Conservation (phyloP, 768 basidiomycete species). For the Boletales sp. region DNA sequence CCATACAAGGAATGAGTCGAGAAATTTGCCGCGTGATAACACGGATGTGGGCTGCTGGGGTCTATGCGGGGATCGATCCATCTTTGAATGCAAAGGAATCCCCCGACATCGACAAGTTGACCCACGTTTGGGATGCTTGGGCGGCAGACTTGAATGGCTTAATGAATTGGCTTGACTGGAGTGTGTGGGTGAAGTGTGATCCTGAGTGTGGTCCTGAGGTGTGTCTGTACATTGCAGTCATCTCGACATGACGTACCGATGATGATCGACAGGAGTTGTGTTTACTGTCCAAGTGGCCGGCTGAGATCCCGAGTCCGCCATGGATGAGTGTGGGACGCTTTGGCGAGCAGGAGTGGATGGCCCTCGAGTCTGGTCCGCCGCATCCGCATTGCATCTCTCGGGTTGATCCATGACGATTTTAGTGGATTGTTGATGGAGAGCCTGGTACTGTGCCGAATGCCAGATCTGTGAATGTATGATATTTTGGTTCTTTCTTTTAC, state of each 20-base stretch:
- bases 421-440: no score
- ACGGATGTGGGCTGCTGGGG: conserved; percentile 10
- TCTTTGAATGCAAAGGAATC: conserved; percentile 1
- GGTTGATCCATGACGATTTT: no score
- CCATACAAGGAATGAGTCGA: conserved; percentile 32
- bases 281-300: conserved; percentile 23
- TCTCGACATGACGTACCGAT: no score
- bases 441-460: no score
- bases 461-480: no score
- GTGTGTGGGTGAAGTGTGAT: conserved; percentile 43
- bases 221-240: conserved; percentile 6
- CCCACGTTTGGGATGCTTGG: conserved; percentile 30
- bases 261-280: conserved; percentile 19
- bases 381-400: no score
- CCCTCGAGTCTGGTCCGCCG: no score
- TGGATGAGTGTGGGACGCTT: no score
- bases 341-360: no score
- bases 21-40: conserved; percentile 48
- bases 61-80: conserved; percentile 15
- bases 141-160: conserved; percentile 29
- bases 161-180: conserved; percentile 54
- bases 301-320: conserved; percentile 4
- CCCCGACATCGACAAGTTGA: conserved; percentile 1
- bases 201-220: conserved; percentile 47
- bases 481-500: no score